Evolutionary conservation across 176 grass and related monocot species (phyloP), one percentile per base, ranked within the genome.

Genomic region (Oryza meyeriana): DNA sequence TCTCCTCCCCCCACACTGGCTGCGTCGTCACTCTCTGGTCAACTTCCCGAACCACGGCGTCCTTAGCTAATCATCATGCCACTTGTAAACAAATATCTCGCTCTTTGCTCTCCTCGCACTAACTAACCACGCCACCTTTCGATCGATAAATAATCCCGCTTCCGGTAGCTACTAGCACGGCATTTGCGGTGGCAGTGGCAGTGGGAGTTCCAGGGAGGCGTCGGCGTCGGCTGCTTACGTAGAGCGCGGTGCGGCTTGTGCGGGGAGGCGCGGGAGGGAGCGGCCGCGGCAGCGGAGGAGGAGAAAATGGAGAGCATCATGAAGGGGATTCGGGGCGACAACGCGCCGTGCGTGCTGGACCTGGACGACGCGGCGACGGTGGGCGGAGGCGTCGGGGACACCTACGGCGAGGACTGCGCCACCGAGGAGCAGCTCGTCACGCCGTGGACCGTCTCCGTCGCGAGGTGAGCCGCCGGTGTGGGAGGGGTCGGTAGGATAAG

Each of bases 341-440:
- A 71, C 7, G 87, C 57, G 39, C 94, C 84, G 25, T 76, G 87
- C 75, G 92, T 94, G 55, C 84, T 94, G 64, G 93, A 91, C 73
- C 70, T 93, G 75, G 89, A 91, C 64, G 90, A 81, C 77, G 58
- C 82, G 72, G 85, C 79, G 79, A 93, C 86, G 29, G 82, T 91
- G 28, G 90, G 44, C 1, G 96, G 93, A 30, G 93, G 96, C 50
- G 89, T 95, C 68, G 93, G 85, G 93, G 96, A 95, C 72, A 70
- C 79, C 87, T 95, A 98, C 76, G 93, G 93, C 76, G 91, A 99
- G 90, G 89, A 99, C 76, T 82, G 67, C 27, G 89, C 90, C 79
- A 95, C 89, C 18, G 89, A 93, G 87, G 96, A 99, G 42, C 93
- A 95, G 71, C 89, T 99, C 69, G 90, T 98, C 82, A 95, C 96